Percentiles rank a stretch among this genome's conserved stretches.
These are phyloP conservation scores for Pulveroboletus sp. DNA, from an alignment of 768 basidiomycete genomes.

Conservation along the genomic window DNA sequence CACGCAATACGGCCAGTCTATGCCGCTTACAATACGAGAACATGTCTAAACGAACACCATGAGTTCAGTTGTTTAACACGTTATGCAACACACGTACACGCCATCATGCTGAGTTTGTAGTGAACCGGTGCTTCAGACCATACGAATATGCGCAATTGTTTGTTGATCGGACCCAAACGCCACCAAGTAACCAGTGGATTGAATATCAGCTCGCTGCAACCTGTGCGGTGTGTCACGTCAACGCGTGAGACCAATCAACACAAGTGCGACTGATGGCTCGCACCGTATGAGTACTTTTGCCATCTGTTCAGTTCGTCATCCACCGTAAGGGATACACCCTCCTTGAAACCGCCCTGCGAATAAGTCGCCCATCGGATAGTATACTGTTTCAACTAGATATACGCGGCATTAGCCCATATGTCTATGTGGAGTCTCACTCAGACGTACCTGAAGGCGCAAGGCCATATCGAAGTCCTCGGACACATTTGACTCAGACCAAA, in stretches of 20 bases:
- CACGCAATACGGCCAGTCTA: constrained; percentile 2
- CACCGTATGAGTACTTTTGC: constrained; percentile 83
- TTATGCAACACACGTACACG: constrained; percentile 35
- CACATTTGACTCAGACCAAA: constrained; percentile 65
- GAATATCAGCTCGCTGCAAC: constrained; percentile 62
- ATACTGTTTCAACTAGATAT: constrained; percentile 18
- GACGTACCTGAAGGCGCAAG: constrained; percentile 42
- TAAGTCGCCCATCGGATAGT: constrained; percentile 70
- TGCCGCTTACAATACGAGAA: constrained; percentile 46
- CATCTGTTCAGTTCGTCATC: constrained; percentile 93
- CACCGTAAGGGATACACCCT: constrained; percentile 88
- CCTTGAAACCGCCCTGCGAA: constrained; percentile 83
- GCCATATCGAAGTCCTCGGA: constrained; percentile 73
- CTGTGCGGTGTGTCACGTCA: constrained; percentile 28
- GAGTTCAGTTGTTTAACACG: background rate
- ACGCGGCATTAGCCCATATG: background rate
- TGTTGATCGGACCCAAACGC: constrained; percentile 75
- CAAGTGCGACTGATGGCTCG: constrained; percentile 34
- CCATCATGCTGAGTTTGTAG: constrained; percentile 66
- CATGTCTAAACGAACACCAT: constrained; percentile 33
- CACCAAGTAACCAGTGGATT: constrained; percentile 79
- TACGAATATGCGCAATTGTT: constrained; percentile 70
- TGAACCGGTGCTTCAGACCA: constrained; percentile 77
- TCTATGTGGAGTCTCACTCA: background rate
- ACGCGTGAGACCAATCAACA: constrained; percentile 10